phyloP scores from a whole-genome alignment of 228 moss, liverwort and hornwort genomes.

The Sphagnum fallax region DNA sequence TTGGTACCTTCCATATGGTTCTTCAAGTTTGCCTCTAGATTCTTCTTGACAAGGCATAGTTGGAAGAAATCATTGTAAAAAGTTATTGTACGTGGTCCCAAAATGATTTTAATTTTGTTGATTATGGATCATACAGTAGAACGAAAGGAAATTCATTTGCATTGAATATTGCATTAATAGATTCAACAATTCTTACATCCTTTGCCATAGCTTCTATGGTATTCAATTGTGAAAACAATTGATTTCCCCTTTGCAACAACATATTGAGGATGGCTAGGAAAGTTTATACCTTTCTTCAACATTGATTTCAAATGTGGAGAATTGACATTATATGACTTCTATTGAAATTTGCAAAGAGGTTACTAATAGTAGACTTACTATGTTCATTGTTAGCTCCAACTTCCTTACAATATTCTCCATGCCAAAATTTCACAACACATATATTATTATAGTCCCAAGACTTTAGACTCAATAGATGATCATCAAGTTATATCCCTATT shows the following conservation, averaged over 20 bases:
- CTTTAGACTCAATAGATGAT: neutral
- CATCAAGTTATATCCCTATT: neutral
- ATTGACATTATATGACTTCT: neutral
- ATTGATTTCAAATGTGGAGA: neutral
- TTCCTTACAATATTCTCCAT: neutral
- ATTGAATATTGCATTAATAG: neutral
- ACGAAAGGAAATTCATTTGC: neutral
- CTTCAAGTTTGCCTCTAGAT: neutral
- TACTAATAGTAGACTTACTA: neutral
- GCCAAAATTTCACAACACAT: neutral
- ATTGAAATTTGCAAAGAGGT: neutral
- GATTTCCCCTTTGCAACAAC: neutral
- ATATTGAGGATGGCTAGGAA: neutral
- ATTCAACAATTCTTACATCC: neutral
- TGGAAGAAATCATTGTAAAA: neutral
- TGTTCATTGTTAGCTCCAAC: neutral
- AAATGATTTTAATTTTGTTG: too few species aligned
- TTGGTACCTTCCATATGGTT: neutral
- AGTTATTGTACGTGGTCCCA: neutral
- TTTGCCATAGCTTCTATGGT: neutral
- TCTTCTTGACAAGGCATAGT: neutral
- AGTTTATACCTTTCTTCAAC: neutral
- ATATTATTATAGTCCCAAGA: neutral
- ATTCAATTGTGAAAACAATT: neutral
- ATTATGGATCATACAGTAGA: neutral